Evolutionary conservation across 805 yeast species (phyloP), one percentile per base, ranked within the genome.

Genomic region (Myxozyma melibiosi): DNA sequence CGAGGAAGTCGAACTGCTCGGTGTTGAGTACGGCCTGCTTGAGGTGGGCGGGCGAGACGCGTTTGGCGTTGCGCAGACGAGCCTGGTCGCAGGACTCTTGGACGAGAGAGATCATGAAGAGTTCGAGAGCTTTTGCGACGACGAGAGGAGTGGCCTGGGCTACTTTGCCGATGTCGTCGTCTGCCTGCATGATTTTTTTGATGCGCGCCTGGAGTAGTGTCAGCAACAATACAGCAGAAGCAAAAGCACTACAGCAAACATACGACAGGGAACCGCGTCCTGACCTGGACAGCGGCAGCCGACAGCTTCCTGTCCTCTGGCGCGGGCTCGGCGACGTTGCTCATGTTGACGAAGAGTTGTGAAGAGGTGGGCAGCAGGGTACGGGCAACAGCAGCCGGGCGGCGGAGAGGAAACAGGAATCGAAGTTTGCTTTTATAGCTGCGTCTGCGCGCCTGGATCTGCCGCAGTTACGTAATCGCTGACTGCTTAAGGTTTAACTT

Each of bases 81-180:
- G 97, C 96, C 62, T 87, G 89, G 39, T 81, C 79, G 50, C 89
- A 84, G 20, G 96, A 80, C 45, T 88, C 90, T 66, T 88, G 91
- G 48, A 94, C 96, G 54, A 94, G 78, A 53, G 94, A 83, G 49
- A 96, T 89, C 80, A 94, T 83, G 70, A 94, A 94, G 59, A 90
- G 80, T 74, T 94, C 98, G 51, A 94, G 77, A 0, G 99, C 96
- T 61, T 97, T 81, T 6, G 98, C 97, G 11, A 94, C 96, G 16
- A 92, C 92, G n/a, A 92, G 87, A 0, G 99, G 99, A 1, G 99
- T 95, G 1, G 97, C 97, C 69, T 91, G 97, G 2, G 99, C 97
- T 4, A 94, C 98, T 70, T 94, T 94, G 2, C 99, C 99, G 43
- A 94, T 91, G 63, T 94, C 99, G 63, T 94, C 99, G 72, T 94